Evolutionary conservation across 2,329 filamentous ascomycete species (phyloP), one percentile per base, ranked within the genome.

Genomic region (Fusarium albidum): DNA sequence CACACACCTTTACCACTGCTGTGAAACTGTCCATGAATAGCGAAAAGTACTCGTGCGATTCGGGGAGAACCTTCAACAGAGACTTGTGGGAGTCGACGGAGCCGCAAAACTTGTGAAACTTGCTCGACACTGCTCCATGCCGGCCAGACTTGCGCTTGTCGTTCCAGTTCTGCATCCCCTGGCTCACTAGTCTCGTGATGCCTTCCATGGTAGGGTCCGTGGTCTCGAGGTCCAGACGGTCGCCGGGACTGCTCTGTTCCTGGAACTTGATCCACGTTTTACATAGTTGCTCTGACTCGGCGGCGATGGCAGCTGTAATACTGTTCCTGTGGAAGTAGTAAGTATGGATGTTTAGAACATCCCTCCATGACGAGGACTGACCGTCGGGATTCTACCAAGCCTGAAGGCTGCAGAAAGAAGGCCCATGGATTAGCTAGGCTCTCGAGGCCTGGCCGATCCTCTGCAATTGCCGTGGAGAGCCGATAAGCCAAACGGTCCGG

Each of bases 1-100:
- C 9, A 21, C 33, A 1, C 35, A 64, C 66, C 44, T 67, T 55
- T n/a, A 69, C 65, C 9, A 71, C 50, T 5, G 59, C 59, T n/a
- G 61, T 67, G 5, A 70, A 34, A 0, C 55, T 57, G 1, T 68
- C 68, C 3, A 66, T 60, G n/a, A 71, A 70, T 0, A 71, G 48
- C 0, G 67, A 69, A 3, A 69, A 61, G 15, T 71, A 71, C 40
- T 71, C 63, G 15, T 63, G 70, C 2, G 66, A 63, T 5, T 66
- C 57, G 0, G 69, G 68, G 0, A 71, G 59, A 9, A 70, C 41
- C n/a, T 67, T 39, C 7, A 71, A 18, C 1, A 70, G 51, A 1
- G 55, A 21, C 6, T 55, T 59, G 21, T 71, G 69, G 0, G 65
- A 61, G 42, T 66, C 40, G 11, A 70, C 18, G 0, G 55, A 62